Evolutionary conservation across 495 filamentous ascomycete genomes (phyloP), one percentile per base, ranked within the genome.

Genomic region (Neohortaea acidophila): DNA sequence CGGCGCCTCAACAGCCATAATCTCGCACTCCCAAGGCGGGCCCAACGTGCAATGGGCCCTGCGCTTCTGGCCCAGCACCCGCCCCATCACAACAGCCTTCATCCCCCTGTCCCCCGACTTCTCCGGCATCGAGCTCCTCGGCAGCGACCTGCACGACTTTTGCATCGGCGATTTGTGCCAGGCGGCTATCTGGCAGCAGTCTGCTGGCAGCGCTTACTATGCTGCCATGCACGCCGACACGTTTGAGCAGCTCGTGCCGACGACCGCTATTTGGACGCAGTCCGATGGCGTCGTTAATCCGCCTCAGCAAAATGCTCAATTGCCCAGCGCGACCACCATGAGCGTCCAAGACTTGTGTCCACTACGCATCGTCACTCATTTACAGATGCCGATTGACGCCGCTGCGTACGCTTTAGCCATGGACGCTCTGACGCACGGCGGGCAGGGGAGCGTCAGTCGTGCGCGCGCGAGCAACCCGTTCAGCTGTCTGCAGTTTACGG

Each of bases 1-100:
- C 10, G 47, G 47, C 18, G 11, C 38, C 23, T 11, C 21, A 23
- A 44, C 45, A 10, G 39, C 45, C 5, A 31, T 48, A 10, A 54
- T 69, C 8, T 51, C 55, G 10, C 69, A 67, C 60, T 64, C 59
- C 1, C 64, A 70, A 51, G 66, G 66, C 9, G 53, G 47, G n/a
- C 46, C 69, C 3, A 40, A 59, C 37, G 56, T 55, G 1, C 65
- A 70, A 47, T 69, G 65, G 66, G 61, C 58, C 5, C 51, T 66
- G 28, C 65, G 66, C 40, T 70, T 68, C 58, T 72, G 63, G 65
- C 65, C 63, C 1, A 59, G 55, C 13, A 58, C 61, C 0, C 48
- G 47, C 4, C 9, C 12, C 18, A 47, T 51, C 9, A 55, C 58
- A 1, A 47, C 39, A 27, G 56, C 66, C 31, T 59, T 64, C 44